phyloP scores from a whole-genome alignment of 139 green algal species.

The Penium margaritaceum region DNA sequence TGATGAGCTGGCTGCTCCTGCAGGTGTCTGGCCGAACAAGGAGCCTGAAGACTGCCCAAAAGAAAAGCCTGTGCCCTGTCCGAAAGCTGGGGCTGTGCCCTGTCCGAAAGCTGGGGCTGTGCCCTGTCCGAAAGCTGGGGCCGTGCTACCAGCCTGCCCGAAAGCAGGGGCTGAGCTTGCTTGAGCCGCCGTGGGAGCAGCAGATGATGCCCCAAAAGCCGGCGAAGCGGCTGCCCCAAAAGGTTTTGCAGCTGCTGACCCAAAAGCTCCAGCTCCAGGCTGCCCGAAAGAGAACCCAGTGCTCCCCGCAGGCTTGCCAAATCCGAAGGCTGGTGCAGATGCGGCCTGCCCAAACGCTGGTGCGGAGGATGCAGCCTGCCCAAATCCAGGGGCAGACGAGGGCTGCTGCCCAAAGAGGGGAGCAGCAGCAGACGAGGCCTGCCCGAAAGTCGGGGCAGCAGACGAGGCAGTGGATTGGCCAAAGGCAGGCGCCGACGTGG shows the following conservation, averaged over 20 bases:
- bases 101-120: background rate
- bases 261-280: background rate
- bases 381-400: background rate
- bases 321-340: background rate
- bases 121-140: constrained; percentile 1
- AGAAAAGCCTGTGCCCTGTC: too few species aligned
- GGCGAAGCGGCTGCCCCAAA: too few species aligned
- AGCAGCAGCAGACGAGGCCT: background rate
- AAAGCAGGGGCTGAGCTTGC: too few species aligned
- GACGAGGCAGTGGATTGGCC: background rate
- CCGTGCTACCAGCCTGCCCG: too few species aligned
- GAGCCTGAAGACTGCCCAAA: too few species aligned
- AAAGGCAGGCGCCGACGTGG: background rate
- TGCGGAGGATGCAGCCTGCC: background rate
- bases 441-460: background rate
- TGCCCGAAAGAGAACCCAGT: constrained; percentile 6
- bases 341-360: background rate
- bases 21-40: too few species aligned
- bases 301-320: too few species aligned
- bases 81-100: background rate
- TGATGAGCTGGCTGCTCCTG: too few species aligned
- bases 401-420: background rate
- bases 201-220: too few species aligned
- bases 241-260: too few species aligned
- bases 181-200: too few species aligned